Conservation (phyloP, 176 grass and related monocot species). For the Paspalum vaginatum region DNA sequence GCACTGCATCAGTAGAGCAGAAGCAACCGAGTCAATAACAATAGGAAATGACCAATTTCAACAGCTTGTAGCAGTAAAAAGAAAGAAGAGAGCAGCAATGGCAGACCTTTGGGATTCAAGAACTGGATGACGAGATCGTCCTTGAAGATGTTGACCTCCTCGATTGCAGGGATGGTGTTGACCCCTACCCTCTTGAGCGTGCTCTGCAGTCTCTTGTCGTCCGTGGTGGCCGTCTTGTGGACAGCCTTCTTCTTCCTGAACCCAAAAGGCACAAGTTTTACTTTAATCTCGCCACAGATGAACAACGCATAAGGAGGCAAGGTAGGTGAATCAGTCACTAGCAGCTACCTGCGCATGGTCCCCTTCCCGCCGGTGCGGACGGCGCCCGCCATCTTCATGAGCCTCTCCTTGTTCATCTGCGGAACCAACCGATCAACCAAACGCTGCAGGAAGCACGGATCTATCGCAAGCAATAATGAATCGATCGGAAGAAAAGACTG, state of each 20-base stretch:
- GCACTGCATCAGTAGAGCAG: constrained; percentile 54
- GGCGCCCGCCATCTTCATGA: constrained; percentile 89
- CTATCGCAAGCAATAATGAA: background rate
- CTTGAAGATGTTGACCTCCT: constrained; percentile 99
- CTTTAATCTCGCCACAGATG: background rate
- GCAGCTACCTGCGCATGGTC: constrained; percentile 73
- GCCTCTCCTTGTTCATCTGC: constrained; percentile 90
- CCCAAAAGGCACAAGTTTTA: background rate
- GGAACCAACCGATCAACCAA: background rate
- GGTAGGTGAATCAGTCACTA: background rate
- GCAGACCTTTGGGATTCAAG: constrained; percentile 82
- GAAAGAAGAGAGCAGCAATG: background rate
- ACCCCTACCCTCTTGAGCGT: constrained; percentile 97
- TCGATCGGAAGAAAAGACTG: background rate
- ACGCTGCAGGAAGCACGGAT: background rate
- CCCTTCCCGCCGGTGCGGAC: constrained; percentile 89
- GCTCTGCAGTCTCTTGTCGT: constrained; percentile 96
- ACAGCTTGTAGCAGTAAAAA: background rate
- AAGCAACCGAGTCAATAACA: background rate
- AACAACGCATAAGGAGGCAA: background rate
- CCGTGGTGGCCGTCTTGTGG: constrained; percentile 85
- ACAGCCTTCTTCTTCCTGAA: constrained; percentile 98
- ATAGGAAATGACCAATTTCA: background rate
- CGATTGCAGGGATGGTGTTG: constrained; percentile 93
- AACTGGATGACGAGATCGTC: constrained; percentile 99